Percentiles rank a stretch among this genome's conserved stretches.
Conservation (phyloP, 2,329 filamentous ascomycete genomes). For the Penicillium hesseltinei region DNA sequence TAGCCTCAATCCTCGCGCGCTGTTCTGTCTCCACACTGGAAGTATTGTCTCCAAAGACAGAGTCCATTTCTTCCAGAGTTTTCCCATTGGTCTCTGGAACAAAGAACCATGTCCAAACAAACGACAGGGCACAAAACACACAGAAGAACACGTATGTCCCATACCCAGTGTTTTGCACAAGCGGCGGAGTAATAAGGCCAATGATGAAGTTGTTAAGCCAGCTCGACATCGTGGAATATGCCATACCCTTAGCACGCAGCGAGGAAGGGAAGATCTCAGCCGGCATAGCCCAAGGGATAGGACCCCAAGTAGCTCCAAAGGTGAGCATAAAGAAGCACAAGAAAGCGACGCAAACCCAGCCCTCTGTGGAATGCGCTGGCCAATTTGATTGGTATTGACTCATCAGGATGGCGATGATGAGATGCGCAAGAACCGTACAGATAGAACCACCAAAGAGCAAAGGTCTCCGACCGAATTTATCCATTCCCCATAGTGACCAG, state of each 20-base stretch:
- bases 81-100: constrained; percentile 56
- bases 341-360: constrained; percentile 18
- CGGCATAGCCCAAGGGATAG: constrained; percentile 38
- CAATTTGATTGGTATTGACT: constrained; percentile 21
- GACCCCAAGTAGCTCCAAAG: constrained; percentile 31
- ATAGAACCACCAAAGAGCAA: constrained; percentile 27
- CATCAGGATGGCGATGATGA: constrained; percentile 30
- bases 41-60: constrained; percentile 22
- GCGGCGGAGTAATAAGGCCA: constrained; percentile 61
- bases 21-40: not conserved
- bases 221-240: constrained; percentile 32
- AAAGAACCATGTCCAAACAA: constrained; percentile 50
- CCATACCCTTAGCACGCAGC: constrained; percentile 38
- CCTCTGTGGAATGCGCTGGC: constrained; percentile 20
- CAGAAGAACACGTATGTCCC: constrained; percentile 57
- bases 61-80: constrained; percentile 54
- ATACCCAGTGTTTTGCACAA: constrained; percentile 54
- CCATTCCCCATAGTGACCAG: constrained; percentile 29
- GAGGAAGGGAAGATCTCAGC: constrained; percentile 38
- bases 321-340: constrained; percentile 17
- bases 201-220: constrained; percentile 44
- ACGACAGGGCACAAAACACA: constrained; percentile 47
- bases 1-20: constrained; percentile 5
- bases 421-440: constrained; percentile 27
- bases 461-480: constrained; percentile 29